Evolutionary conservation across 768 basidiomycete species (phyloP).

Genomic region (Agrocybe pediades): DNA sequence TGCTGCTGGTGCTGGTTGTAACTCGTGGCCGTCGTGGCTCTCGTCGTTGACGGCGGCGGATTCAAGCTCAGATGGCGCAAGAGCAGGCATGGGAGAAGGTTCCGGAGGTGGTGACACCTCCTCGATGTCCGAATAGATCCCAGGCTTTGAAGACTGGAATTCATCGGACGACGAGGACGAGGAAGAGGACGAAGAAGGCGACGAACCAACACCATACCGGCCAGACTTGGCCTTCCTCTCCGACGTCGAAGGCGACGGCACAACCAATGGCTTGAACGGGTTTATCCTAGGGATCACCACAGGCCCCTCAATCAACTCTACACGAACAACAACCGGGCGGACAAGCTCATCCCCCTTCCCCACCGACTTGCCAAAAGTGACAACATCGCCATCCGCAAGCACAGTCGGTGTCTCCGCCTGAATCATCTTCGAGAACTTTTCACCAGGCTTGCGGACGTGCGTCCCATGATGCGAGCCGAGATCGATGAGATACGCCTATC

Average conservation of each 20-base stretch:
- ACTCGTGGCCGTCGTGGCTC: neutral
- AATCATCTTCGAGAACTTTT: conserved; percentile 48
- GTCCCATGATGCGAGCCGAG: conserved; percentile 79
- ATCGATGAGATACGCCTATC: conserved; percentile 71
- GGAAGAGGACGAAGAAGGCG: too few relatives aligned
- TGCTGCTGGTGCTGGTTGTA: conserved; percentile 10
- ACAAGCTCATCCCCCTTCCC: conserved; percentile 63
- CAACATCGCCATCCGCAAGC: conserved; percentile 65
- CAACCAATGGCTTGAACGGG: conserved; percentile 29
- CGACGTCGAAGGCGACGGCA: conserved; percentile 22
- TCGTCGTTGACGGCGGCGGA: neutral
- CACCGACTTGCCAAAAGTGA: conserved; percentile 81
- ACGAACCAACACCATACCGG: conserved; percentile 60
- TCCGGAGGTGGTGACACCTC: conserved; percentile 41
- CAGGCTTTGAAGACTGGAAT: conserved; percentile 28
- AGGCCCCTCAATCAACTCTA: conserved; percentile 51
- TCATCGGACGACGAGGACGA: conserved; percentile 51
- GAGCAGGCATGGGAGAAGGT: conserved; percentile 21
- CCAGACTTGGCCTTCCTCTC: conserved; percentile 43
- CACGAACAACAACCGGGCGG: conserved; percentile 59
- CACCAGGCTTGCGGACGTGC: conserved; percentile 56
- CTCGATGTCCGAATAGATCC: conserved; percentile 55
- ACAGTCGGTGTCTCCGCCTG: conserved; percentile 55
- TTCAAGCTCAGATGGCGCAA: conserved; percentile 25
- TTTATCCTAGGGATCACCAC: conserved; percentile 4